Conservation (phyloP, 352 stramenopile genomes). For the Globisporangium perplexum region DNA sequence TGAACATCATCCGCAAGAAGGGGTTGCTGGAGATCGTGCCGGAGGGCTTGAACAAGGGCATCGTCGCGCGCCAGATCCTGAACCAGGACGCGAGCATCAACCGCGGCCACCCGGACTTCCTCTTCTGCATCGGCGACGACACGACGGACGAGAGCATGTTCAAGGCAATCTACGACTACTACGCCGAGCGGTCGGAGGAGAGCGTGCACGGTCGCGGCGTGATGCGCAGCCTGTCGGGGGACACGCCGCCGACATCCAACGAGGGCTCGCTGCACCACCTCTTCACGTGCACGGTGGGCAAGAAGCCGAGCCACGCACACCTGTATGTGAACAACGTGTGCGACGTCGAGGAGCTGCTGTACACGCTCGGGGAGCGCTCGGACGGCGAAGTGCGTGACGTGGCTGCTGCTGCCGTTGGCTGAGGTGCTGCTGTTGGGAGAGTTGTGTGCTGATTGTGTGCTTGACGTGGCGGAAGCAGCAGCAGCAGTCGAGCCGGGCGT, state of each 20-base stretch:
- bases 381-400: slow-evolving; percentile 9
- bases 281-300: slow-evolving; percentile 91
- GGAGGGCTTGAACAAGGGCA: slow-evolving; percentile 94
- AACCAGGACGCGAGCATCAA: slow-evolving; percentile 75
- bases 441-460: background rate
- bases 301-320: slow-evolving; percentile 88
- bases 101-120: slow-evolving; percentile 90
- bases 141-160: slow-evolving; percentile 99
- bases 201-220: slow-evolving; percentile 46
- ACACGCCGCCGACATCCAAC: slow-evolving; percentile 17
- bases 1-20: slow-evolving; percentile 85
- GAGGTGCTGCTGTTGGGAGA: background rate
- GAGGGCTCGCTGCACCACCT: slow-evolving; percentile 74
- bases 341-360: slow-evolving; percentile 81
- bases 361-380: slow-evolving; percentile 41
- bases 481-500: slow-evolving; percentile 18
- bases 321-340: slow-evolving; percentile 88
- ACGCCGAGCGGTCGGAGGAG: slow-evolving; percentile 80
- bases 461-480: background rate
- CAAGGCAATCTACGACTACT: slow-evolving; percentile 89
- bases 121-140: slow-evolving; percentile 96
- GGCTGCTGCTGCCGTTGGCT: background rate
- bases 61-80: slow-evolving; percentile 95
- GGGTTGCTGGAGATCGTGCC: slow-evolving; percentile 95
- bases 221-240: slow-evolving; percentile 4